phyloP scores from a whole-genome alignment of 768 basidiomycete species.

The Xerocomellus amylosporus region DNA sequence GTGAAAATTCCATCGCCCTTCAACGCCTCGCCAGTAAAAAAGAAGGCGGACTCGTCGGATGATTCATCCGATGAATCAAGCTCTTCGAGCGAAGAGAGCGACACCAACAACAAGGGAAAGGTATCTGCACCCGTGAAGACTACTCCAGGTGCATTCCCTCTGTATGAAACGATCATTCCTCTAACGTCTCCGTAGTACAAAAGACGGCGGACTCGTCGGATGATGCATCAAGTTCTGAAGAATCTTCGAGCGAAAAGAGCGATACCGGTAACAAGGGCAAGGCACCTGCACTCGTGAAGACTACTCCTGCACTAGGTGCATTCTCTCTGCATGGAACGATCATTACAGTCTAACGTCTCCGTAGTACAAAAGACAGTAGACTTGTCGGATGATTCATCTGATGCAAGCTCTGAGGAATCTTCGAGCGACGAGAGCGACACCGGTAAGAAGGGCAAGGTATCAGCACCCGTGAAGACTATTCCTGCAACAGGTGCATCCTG shows the following conservation, averaged over 20 bases:
- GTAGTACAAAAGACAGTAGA: not conserved
- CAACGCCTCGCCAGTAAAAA: conserved; percentile 1
- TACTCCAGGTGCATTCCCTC: conserved; percentile 25
- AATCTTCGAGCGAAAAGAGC: not conserved
- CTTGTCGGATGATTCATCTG: not conserved
- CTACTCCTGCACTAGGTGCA: conserved; percentile 36
- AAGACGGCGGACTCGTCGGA: not conserved
- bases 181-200: not conserved
- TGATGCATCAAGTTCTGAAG: conserved; percentile 21
- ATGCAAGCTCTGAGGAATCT: conserved; percentile 21
- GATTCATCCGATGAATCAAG: conserved; percentile 7
- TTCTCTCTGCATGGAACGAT: not conserved
- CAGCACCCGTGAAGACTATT: conserved; percentile 39
- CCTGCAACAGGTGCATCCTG: conserved; percentile 31
- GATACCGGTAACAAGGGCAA: not conserved
- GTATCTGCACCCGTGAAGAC: conserved; percentile 42
- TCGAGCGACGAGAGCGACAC: not conserved
- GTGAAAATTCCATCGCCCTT: not conserved
- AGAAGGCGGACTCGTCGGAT: not conserved
- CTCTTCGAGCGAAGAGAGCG: conserved; percentile 6
- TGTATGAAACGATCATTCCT: not conserved
- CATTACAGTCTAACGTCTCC: not conserved
- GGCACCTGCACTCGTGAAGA: conserved; percentile 36
- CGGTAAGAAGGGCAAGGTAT: not conserved
- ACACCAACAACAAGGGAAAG: not conserved